Conservation (phyloP, 768 basidiomycete species). For the Phanerochaete sordida region DNA sequence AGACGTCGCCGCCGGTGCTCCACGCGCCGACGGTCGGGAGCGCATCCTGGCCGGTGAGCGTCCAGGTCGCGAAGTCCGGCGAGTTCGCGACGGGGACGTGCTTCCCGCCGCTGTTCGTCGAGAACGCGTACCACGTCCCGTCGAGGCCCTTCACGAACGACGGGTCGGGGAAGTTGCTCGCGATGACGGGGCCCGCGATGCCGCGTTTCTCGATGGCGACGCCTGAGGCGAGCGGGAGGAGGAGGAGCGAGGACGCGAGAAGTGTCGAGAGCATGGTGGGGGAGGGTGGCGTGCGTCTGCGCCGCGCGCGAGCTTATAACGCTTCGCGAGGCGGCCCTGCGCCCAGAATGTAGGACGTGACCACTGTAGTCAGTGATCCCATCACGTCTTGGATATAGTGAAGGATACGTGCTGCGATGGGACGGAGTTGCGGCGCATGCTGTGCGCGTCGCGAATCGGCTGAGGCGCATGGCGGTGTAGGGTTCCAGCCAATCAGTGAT, state of each 20-base stretch:
- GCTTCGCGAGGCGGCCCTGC: not conserved
- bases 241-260: not conserved
- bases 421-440: not conserved
- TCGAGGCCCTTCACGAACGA: slow-evolving; percentile 14
- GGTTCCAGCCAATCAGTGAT: not conserved
- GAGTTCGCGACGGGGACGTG: slow-evolving; percentile 24
- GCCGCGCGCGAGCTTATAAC: not conserved
- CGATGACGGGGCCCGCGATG: slow-evolving; percentile 19
- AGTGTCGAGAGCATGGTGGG: not conserved
- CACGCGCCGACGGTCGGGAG: slow-evolving; percentile 18
- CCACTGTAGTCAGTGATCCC: not conserved
- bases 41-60: slow-evolving; percentile 10
- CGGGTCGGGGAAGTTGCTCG: slow-evolving; percentile 22
- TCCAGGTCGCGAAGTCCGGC: slow-evolving; percentile 19
- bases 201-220: not conserved
- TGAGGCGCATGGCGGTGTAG: not conserved
- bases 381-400: not conserved
- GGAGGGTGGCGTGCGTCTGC: not conserved
- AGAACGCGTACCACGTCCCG: slow-evolving; percentile 17
- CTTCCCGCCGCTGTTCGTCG: slow-evolving; percentile 18
- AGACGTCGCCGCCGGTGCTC: slow-evolving; percentile 10
- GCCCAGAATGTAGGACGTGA: not conserved
- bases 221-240: not conserved
- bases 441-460: not conserved
- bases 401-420: not conserved